Evolutionary conservation across 495 filamentous ascomycete genomes (phyloP).

Genomic region (Lophiotrema nucula): DNA sequence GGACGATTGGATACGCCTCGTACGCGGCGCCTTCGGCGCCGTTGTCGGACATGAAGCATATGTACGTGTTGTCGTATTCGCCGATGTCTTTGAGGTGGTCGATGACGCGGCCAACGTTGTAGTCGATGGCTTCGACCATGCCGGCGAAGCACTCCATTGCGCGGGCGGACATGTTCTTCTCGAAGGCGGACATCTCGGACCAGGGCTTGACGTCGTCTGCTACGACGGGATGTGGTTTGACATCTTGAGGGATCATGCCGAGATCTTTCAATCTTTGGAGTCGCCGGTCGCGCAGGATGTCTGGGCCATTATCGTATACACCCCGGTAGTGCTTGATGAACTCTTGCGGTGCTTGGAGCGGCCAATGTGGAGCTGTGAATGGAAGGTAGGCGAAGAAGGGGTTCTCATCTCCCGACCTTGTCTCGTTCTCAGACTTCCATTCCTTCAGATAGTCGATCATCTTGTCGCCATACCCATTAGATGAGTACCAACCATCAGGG

Average conservation of each 20-base stretch:
- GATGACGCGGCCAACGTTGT: conserved; percentile 60
- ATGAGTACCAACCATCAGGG: conserved; percentile 43
- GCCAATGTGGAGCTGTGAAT: conserved; percentile 51
- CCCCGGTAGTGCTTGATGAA: conserved; percentile 44
- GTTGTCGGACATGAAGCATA: conserved; percentile 65
- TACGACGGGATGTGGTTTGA: conserved; percentile 47
- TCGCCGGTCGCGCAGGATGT: conserved; percentile 40
- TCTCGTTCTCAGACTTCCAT: conserved; percentile 47
- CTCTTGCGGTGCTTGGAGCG: conserved; percentile 43
- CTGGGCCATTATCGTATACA: conserved; percentile 46
- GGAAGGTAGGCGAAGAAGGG: conserved; percentile 49
- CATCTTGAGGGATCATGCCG: conserved; percentile 40
- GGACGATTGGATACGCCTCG: conserved; percentile 56
- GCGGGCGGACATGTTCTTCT: conserved; percentile 52
- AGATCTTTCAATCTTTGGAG: conserved; percentile 42
- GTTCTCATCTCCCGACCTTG: conserved; percentile 11
- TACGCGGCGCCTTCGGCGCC: conserved; percentile 63
- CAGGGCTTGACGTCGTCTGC: conserved; percentile 55
- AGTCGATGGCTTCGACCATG: conserved; percentile 64
- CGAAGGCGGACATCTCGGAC: conserved; percentile 50
- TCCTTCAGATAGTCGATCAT: conserved; percentile 47
- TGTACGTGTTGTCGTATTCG: conserved; percentile 63
- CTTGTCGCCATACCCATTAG: conserved; percentile 43
- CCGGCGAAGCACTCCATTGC: conserved; percentile 64
- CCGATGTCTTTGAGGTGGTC: conserved; percentile 54